Evolutionary conservation across 352 stramenopile genomes (phyloP), one percentile per base, ranked within the genome.

Genomic region (Globisporangium cystogenes): DNA sequence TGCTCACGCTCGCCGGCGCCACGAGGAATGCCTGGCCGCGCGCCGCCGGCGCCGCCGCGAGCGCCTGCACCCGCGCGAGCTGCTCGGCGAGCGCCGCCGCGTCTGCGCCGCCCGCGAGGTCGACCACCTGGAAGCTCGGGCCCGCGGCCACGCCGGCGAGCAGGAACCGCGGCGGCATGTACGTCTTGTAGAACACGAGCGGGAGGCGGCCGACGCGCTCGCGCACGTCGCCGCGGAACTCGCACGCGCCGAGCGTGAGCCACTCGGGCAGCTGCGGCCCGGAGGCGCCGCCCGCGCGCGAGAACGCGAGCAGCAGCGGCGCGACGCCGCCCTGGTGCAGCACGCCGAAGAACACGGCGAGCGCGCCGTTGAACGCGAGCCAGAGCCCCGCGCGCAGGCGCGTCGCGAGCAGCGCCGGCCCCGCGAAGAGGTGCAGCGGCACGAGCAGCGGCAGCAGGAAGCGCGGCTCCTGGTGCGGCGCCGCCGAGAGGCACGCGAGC

Each of bases 381-480:
- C 78, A 92, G 7, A 83, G 8, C 5, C 59, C 7, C 5, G 51
- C 46, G 1, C 64, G 37, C 27, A 27, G 36, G 1, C 55, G 55
- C 3, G 27, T 33, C 21, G 51, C 29, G 7, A 56, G 24, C 3
- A 60, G 4, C 3, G 33, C 3, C 16, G 48, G 36, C 27, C 62
- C 65, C 23, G 64, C 62, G 49, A 82, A 86, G 16, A 95, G 50
- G 29, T 91, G 71, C 26, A 98, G 64, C 23, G 92, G 91, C 7
- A 97, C 64, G 10, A 96, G 43, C 8, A 90, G 61, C 10, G 92
- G 92, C 2, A 98, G 53, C 37, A 98, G 55, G 55, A 98, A 98
- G 47, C 94, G 79, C 20, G 90, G 84, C 67, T 98, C 92, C 69
- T 98, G 94, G 55, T 98, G 94, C 7, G 92, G 94, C n/a, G 92